phyloP scores from a whole-genome alignment of 2,329 filamentous ascomycete species.

The Fusarium coicis region DNA sequence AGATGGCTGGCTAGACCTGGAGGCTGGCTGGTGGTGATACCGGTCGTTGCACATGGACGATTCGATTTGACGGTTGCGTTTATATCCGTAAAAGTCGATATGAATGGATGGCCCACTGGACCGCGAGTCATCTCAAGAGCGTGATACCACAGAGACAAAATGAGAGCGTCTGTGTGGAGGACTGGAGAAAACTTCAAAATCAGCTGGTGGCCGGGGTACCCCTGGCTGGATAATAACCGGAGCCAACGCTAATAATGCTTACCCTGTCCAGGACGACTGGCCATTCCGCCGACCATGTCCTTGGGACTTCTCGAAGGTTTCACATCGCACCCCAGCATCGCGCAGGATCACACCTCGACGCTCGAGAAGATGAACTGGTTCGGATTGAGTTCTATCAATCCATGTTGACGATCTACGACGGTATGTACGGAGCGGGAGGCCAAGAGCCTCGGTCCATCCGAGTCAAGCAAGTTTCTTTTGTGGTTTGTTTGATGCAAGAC shows the following conservation, averaged over 20 bases:
- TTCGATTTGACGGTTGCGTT: not conserved
- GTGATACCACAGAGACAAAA: conserved; percentile 28
- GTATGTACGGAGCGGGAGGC: conserved; percentile 15
- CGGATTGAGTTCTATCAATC: conserved; percentile 35
- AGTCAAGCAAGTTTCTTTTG: conserved; percentile 18
- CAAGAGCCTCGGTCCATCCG: conserved; percentile 24
- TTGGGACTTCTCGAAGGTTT: conserved; percentile 48
- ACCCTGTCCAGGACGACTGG: conserved; percentile 37
- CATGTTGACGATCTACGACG: conserved; percentile 40
- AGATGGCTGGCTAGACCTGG: conserved; percentile 19
- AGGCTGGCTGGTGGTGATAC: conserved; percentile 6
- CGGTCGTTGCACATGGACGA: not conserved
- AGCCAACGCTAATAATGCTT: conserved; percentile 31
- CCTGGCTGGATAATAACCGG: conserved; percentile 13
- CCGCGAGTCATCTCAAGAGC: conserved; percentile 39
- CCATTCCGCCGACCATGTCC: conserved; percentile 47
- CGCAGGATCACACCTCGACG: conserved; percentile 43
- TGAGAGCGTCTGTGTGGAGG: conserved; percentile 31
- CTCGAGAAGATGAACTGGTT: conserved; percentile 40
- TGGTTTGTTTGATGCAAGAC: not conserved
- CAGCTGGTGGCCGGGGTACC: conserved; percentile 37
- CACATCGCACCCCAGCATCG: conserved; percentile 41
- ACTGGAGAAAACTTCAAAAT: conserved; percentile 38
- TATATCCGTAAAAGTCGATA: not conserved
- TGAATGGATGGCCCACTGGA: conserved; percentile 36